phyloP scores from a whole-genome alignment of 257 asterid genomes.

The Nicotiana tomentosiformis region DNA sequence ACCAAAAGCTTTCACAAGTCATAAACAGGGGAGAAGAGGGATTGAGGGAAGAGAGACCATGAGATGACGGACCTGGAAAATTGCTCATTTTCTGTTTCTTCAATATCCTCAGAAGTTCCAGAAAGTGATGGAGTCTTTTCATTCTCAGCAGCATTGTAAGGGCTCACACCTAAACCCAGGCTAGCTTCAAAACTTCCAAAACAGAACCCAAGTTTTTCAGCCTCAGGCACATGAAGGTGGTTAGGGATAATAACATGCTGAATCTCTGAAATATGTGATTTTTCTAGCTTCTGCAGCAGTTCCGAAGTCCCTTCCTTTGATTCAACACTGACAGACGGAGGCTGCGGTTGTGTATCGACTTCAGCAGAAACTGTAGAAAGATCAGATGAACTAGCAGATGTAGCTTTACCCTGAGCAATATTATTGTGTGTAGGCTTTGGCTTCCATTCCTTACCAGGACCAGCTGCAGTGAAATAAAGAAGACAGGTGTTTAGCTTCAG shows the following conservation, averaged over 20 bases:
- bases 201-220: conserved; percentile 79
- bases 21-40: neutral
- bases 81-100: conserved; percentile 52
- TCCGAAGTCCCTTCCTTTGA: conserved; percentile 48
- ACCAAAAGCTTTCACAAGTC: neutral
- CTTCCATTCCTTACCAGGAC: conserved; percentile 79
- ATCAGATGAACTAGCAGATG: conserved; percentile 32
- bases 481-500: conserved; percentile 7
- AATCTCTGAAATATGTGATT: conserved; percentile 46
- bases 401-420: conserved; percentile 27
- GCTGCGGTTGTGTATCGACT: conserved; percentile 30
- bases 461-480: conserved; percentile 34
- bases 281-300: conserved; percentile 63
- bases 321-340: conserved; percentile 21
- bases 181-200: conserved; percentile 90
- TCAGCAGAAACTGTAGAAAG: conserved; percentile 37
- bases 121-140: conserved; percentile 38
- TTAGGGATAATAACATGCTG: conserved; percentile 74
- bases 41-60: conserved; percentile 11
- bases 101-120: conserved; percentile 48
- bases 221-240: conserved; percentile 79
- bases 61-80: conserved; percentile 49
- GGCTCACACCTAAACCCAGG: conserved; percentile 42
- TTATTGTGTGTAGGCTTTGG: conserved; percentile 58
- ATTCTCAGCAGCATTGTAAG: conserved; percentile 32